Conservation (phyloP, 2,329 filamentous ascomycete species). For the Botrytis fabae region DNA sequence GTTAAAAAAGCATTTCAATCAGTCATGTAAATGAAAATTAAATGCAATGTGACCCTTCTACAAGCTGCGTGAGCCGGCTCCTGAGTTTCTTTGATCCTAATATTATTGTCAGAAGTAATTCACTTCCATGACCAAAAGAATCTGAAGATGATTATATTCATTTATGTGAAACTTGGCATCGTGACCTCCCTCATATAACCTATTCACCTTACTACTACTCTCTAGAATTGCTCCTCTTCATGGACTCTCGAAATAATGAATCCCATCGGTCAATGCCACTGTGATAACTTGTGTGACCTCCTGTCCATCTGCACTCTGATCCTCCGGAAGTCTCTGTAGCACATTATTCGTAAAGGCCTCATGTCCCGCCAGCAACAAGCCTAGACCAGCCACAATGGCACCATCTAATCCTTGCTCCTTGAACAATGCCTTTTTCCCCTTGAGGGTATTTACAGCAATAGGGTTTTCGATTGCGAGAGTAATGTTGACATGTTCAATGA, state of each 20-base stretch:
- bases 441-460: neutral
- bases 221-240: neutral
- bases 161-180: neutral
- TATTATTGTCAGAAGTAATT: neutral
- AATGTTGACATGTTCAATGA: neutral
- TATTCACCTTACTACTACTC: neutral
- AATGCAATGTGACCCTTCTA: neutral
- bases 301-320: neutral
- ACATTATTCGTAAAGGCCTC: neutral
- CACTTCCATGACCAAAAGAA: neutral
- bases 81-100: neutral
- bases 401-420: neutral
- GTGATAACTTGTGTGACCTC: neutral
- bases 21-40: too few species aligned
- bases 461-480: neutral
- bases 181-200: too few species aligned
- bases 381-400: neutral
- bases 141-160: neutral
- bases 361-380: neutral
- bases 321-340: neutral
- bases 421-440: neutral
- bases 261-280: neutral
- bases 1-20: too few species aligned
- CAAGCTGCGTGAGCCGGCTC: neutral
- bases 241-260: neutral